These are phyloP conservation scores for Backusella parvicylindrica DNA, from an alignment of 192 early-diverging fungal genomes.

Conservation along the genomic window DNA sequence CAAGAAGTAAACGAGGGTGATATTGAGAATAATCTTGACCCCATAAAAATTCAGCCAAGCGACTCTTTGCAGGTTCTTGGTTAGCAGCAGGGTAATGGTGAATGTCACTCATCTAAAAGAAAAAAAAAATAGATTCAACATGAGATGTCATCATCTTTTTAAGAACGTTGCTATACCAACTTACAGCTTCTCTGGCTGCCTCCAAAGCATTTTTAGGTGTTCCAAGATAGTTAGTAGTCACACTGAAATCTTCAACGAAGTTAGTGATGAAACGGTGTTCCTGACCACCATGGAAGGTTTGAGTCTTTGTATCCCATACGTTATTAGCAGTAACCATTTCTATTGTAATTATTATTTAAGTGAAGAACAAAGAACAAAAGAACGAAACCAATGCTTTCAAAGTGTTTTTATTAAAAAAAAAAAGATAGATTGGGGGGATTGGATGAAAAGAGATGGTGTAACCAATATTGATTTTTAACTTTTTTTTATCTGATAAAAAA, in stretches of 20 bases:
- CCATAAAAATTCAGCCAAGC: conserved; percentile 79
- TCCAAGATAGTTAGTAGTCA: conserved; percentile 87
- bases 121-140: background rate
- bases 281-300: conserved; percentile 88
- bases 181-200: conserved; percentile 69
- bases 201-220: conserved; percentile 71
- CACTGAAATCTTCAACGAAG: conserved; percentile 91
- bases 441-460: background rate
- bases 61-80: conserved; percentile 87
- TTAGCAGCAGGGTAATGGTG: conserved; percentile 91
- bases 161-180: conserved; percentile 13
- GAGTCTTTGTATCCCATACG: conserved; percentile 82
- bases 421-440: background rate
- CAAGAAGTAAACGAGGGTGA: conserved; percentile 68
- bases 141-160: background rate
- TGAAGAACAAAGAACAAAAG: background rate
- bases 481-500: background rate
- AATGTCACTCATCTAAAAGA: conserved; percentile 32
- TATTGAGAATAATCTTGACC: conserved; percentile 54
- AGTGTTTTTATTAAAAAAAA: background rate
- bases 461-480: background rate
- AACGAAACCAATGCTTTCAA: background rate
- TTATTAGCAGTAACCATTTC: conserved; percentile 7
- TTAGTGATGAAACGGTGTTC: conserved; percentile 78
- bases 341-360: background rate